phyloP scores from a whole-genome alignment of 2,329 filamentous ascomycete species.

The Penicillium sp. region DNA sequence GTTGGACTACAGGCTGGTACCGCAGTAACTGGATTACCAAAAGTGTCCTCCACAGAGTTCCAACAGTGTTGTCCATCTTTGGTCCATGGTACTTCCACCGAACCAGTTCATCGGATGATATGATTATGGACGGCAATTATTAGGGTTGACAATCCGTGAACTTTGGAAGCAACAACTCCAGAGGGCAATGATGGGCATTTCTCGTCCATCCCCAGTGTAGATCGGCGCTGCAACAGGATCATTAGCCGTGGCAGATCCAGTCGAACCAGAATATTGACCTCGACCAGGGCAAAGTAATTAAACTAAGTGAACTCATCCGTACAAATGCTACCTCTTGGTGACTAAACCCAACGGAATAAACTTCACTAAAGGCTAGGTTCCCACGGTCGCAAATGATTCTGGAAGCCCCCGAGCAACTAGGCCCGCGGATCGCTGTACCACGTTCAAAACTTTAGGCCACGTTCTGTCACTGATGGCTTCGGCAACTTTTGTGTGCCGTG shows the following conservation, averaged over 20 bases:
- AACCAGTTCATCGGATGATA: not conserved
- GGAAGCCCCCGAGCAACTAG: slow-evolving; percentile 3
- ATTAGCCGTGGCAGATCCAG: slow-evolving; percentile 11
- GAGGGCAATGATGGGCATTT: slow-evolving; percentile 4
- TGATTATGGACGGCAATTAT: not conserved
- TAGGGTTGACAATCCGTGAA: slow-evolving; percentile 4
- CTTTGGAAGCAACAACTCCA: slow-evolving; percentile 5
- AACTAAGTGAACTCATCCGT: not conserved
- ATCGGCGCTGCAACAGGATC: slow-evolving; percentile 16
- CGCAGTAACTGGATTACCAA: not conserved
- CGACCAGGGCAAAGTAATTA: not conserved
- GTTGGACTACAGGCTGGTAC: not conserved
- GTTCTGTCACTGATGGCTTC: slow-evolving; percentile 1
- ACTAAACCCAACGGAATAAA: not conserved
- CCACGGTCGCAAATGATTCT: slow-evolving; percentile 14
- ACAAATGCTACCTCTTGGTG: not conserved
- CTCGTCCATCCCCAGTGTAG: not conserved
- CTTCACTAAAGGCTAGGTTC: not conserved
- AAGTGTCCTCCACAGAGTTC: not conserved
- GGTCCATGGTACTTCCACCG: not conserved
- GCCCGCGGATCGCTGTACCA: slow-evolving; percentile 6
- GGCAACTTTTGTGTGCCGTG: not conserved
- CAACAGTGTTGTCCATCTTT: not conserved
- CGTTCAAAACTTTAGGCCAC: slow-evolving; percentile 9
- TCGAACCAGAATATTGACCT: not conserved